A percentile compares a stretch with the other conserved stretches of the same genome.
These are phyloP conservation scores for Rhizomucor miehei DNA, from an alignment of 371 early-diverging fungal species.

Conservation along the genomic window DNA sequence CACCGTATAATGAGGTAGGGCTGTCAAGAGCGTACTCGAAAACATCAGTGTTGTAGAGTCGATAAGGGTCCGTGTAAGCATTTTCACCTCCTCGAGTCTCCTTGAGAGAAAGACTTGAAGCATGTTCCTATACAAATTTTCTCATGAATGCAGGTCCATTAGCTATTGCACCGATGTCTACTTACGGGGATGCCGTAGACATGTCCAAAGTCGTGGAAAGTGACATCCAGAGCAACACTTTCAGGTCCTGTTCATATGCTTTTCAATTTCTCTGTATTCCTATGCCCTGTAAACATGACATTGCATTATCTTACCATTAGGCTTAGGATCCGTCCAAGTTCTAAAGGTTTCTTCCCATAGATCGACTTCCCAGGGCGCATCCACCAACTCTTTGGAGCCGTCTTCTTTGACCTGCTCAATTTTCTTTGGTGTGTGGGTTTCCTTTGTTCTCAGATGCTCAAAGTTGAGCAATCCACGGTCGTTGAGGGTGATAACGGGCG, in stretches of 20 bases:
- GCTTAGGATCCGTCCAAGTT: slow-evolving; percentile 86
- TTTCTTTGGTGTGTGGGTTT: slow-evolving; percentile 41
- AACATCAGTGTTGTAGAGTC: slow-evolving; percentile 97
- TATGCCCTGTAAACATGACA: not conserved
- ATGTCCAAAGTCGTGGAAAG: slow-evolving; percentile 83
- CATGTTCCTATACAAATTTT: slow-evolving; percentile 66
- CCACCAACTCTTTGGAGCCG: slow-evolving; percentile 37
- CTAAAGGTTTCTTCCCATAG: slow-evolving; percentile 90
- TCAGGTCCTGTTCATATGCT: slow-evolving; percentile 64
- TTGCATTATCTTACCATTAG: slow-evolving; percentile 60
- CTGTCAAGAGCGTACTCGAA: slow-evolving; percentile 94
- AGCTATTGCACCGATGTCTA: not conserved
- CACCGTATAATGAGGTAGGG: slow-evolving; percentile 95
- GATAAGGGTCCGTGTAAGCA: slow-evolving; percentile 87
- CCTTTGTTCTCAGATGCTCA: slow-evolving; percentile 78
- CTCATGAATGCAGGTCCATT: not conserved
- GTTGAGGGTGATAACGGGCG: slow-evolving; percentile 73
- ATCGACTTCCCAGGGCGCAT: slow-evolving; percentile 56
- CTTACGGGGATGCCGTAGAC: slow-evolving; percentile 90
- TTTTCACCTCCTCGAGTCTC: slow-evolving; percentile 78
- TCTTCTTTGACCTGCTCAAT: slow-evolving; percentile 40
- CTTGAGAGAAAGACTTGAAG: slow-evolving; percentile 78
- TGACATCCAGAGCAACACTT: slow-evolving; percentile 89
- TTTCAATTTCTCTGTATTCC: not conserved
- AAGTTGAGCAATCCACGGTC: slow-evolving; percentile 80